Conservation (phyloP, 768 basidiomycete species). For the Coprinopsis sp. region DNA sequence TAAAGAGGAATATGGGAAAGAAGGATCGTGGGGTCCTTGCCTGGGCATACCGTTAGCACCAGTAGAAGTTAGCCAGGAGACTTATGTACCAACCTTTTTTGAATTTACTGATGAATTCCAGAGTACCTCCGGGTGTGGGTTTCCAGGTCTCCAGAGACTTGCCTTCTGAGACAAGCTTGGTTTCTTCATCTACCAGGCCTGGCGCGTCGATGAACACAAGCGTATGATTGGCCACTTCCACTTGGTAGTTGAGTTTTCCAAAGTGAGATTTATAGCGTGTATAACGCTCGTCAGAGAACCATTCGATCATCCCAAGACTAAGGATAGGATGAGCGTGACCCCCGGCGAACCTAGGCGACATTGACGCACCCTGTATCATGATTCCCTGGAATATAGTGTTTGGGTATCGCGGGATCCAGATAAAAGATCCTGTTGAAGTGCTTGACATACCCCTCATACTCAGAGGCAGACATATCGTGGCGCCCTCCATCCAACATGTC, state of each 20-base stretch:
- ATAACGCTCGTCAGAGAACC: slow-evolving; percentile 43
- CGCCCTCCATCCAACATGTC: slow-evolving; percentile 92
- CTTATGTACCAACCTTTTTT: slow-evolving; percentile 28
- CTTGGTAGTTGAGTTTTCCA: slow-evolving; percentile 62
- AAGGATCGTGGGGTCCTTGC: slow-evolving; percentile 55
- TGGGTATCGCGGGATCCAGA: slow-evolving; percentile 39
- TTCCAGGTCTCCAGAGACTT: slow-evolving; percentile 44
- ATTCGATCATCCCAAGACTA: slow-evolving; percentile 42
- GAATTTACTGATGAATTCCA: slow-evolving; percentile 49
- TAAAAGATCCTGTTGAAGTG: slow-evolving; percentile 73
- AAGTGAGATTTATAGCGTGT: slow-evolving; percentile 71
- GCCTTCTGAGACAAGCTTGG: slow-evolving; percentile 39
- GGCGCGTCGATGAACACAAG: slow-evolving; percentile 71
- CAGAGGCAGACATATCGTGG: slow-evolving; percentile 51
- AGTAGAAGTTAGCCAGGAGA: not conserved
- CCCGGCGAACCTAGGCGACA: not conserved
- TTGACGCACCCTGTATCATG: slow-evolving; percentile 74
- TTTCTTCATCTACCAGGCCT: slow-evolving; percentile 70
- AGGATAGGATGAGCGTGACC: slow-evolving; percentile 19
- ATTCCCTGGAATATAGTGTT: slow-evolving; percentile 83
- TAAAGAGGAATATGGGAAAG: slow-evolving; percentile 89
- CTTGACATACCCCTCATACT: slow-evolving; percentile 71
- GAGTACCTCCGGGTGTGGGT: slow-evolving; percentile 41
- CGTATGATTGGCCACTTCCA: slow-evolving; percentile 66
- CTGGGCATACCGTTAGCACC: slow-evolving; percentile 11